phyloP scores from a whole-genome alignment of 768 basidiomycete genomes.

The Steccherinum ochraceum region DNA sequence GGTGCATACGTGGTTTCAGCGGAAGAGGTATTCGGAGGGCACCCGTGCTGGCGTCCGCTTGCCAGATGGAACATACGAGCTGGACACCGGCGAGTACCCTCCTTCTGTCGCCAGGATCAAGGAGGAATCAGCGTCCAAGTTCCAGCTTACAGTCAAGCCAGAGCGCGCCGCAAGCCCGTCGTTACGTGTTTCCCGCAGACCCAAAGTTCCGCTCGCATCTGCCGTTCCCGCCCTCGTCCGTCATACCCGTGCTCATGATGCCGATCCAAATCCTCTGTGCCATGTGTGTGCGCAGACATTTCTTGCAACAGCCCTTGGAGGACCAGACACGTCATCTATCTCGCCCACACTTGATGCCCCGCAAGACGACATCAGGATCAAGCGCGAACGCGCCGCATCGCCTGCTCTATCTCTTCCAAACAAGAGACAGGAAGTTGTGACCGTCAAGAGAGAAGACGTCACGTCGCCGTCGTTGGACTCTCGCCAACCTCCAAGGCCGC shows the following conservation, averaged over 20 bases:
- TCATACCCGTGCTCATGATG: not conserved
- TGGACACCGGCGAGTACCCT: too few relatives aligned
- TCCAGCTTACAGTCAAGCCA: too few relatives aligned
- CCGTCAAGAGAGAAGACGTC: not conserved
- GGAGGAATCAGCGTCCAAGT: too few relatives aligned
- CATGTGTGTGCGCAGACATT: not conserved
- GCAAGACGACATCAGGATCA: not conserved
- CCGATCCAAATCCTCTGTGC: not conserved
- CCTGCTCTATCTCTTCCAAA: not conserved
- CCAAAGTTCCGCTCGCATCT: not conserved
- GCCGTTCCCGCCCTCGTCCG: not conserved
- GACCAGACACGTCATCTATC: not conserved
- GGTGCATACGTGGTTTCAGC: not conserved
- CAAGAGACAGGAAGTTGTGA: not conserved
- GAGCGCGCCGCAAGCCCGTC: too few relatives aligned
- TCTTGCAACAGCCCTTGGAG: too few relatives aligned
- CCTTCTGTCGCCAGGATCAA: too few relatives aligned
- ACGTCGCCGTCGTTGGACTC: not conserved
- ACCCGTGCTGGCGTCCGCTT: not conserved
- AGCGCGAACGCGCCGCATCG: not conserved
- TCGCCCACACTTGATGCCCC: not conserved
- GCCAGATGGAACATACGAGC: not conserved
- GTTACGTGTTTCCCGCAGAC: too few relatives aligned
- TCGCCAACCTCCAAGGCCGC: too few relatives aligned
- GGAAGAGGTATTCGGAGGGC: not conserved